A percentile compares a stretch with the other conserved stretches of the same genome.
phyloP scores from a whole-genome alignment of 176 grass and related monocot genomes.

The Elymus sibiricus region DNA sequence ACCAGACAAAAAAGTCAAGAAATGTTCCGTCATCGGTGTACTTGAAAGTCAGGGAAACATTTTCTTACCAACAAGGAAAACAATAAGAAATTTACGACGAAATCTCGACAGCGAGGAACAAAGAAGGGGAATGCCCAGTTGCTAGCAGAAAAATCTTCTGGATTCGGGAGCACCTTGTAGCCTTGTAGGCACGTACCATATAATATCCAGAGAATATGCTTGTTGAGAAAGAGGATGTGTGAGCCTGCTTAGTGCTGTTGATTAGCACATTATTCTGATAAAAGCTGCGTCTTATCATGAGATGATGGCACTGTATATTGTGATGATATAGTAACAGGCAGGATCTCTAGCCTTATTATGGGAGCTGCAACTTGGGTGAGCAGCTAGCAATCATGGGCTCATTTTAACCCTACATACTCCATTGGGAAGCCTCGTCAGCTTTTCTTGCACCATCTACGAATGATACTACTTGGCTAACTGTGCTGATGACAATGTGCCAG shows the following conservation, averaged over 20 bases:
- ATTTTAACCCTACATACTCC: constrained; percentile 18
- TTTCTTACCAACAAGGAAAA: not conserved
- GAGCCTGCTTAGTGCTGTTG: not conserved
- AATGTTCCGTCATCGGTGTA: not conserved
- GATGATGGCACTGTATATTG: not conserved
- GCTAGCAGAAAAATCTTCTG: not conserved
- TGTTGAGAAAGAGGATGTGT: not conserved
- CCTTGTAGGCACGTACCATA: not conserved
- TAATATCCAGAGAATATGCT: too few relatives aligned
- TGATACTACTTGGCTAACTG: not conserved
- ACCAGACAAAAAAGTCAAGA: not conserved
- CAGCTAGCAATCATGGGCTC: constrained; percentile 23
- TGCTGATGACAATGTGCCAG: constrained; percentile 17
- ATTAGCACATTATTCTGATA: constrained; percentile 30
- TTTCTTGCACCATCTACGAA: constrained; percentile 2
- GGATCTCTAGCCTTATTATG: constrained; percentile 26
- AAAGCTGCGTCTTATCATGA: constrained; percentile 37
- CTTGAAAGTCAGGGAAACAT: not conserved
- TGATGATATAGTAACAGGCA: constrained; percentile 6
- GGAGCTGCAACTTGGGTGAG: constrained; percentile 9
- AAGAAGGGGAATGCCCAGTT: constrained; percentile 5
- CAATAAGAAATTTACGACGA: not conserved
- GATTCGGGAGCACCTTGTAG: constrained; percentile 7
- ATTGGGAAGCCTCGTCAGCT: constrained; percentile 24
- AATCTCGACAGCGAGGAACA: constrained; percentile 20